Evolutionary conservation across 129 eudicot species (phyloP).

Genomic region (Flaveria bidentis): DNA sequence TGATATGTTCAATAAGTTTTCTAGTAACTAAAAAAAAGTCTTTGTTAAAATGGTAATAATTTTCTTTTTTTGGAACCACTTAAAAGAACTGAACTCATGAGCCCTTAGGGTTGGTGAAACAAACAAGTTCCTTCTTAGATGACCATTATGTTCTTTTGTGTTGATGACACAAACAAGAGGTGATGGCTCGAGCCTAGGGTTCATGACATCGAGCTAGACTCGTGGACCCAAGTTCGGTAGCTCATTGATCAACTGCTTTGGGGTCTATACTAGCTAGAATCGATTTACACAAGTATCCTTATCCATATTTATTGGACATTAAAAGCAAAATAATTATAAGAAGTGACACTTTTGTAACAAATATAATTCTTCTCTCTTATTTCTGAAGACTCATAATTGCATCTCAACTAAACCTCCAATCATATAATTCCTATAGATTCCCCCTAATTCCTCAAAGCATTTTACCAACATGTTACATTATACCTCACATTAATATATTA

Average conservation of each 20-base stretch:
- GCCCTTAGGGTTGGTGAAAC: no score
- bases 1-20: neutral
- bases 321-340: constrained; percentile 22
- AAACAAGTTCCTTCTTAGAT: no score
- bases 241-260: neutral
- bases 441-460: no score
- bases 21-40: neutral
- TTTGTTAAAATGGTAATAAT: no score
- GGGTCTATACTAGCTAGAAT: neutral
- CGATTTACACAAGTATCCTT: constrained; percentile 8
- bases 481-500: neutral
- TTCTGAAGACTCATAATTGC: constrained; percentile 11
- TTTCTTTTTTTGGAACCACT: no score
- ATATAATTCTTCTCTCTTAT: constrained; percentile 15
- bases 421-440: neutral
- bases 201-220: neutral
- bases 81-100: no score
- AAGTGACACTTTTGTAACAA: constrained; percentile 33
- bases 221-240: neutral
- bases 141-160: neutral
- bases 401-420: neutral
- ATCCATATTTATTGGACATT: constrained; percentile 31
- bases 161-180: neutral
- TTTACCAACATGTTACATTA: no score
- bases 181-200: neutral